Percentiles rank a stretch among this genome's conserved stretches.
These are phyloP conservation scores for Paraurostyla sp. DNA, from an alignment of 73 alveolate species.

Conservation along the genomic window DNA sequence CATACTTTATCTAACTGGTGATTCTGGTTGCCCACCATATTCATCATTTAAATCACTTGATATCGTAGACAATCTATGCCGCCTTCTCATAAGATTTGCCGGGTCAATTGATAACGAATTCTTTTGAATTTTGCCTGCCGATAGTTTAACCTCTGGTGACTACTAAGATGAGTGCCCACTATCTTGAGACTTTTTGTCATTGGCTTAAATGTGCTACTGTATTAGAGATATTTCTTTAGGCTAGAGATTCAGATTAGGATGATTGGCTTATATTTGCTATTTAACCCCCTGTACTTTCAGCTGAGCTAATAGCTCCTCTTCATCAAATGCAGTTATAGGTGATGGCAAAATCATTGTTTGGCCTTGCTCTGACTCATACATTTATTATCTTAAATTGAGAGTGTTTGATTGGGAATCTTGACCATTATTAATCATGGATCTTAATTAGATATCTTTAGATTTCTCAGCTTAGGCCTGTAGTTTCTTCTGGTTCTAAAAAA, in stretches of 20 bases:
- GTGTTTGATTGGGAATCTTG: no score
- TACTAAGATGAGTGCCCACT: slow-evolving; percentile 62
- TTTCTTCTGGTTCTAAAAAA: neutral
- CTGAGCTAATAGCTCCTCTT: neutral
- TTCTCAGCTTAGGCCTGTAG: neutral
- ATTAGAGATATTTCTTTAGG: no score
- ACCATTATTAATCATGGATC: no score
- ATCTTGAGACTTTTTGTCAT: neutral
- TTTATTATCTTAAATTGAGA: neutral
- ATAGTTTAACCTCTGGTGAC: slow-evolving; percentile 19
- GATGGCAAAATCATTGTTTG: slow-evolving; percentile 16
- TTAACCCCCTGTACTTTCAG: no score
- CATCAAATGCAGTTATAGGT: slow-evolving; percentile 61
- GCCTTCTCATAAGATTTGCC: neutral
- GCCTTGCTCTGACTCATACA: neutral
- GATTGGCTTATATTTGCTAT: no score
- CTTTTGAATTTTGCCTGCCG: neutral
- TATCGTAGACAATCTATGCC: slow-evolving; percentile 53
- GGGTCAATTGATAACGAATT: neutral
- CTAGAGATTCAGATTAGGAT: no score
- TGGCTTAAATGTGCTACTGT: no score
- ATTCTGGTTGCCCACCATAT: slow-evolving; percentile 43
- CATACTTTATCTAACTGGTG: slow-evolving; percentile 14
- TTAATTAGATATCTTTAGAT: neutral
- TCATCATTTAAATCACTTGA: slow-evolving; percentile 57